Evolutionary conservation across 768 basidiomycete genomes (phyloP).

Genomic region (Amanita polypyramis): DNA sequence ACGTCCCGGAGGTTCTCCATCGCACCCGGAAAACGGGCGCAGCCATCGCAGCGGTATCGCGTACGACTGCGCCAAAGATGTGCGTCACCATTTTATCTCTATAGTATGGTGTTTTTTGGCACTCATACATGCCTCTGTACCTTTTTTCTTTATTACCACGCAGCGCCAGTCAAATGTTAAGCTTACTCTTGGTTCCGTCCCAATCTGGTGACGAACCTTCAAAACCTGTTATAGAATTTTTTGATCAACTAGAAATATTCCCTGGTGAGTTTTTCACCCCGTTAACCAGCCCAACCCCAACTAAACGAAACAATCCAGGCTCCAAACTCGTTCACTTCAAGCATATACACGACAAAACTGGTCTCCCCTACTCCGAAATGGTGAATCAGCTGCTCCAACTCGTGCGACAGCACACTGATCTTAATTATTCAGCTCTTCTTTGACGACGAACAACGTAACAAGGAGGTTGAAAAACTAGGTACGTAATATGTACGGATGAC

Average conservation of each 20-base stretch:
- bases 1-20: conserved; percentile 68
- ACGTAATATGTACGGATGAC: conserved; percentile 6
- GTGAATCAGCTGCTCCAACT: conserved; percentile 20
- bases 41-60: conserved; percentile 59
- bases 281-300: not conserved
- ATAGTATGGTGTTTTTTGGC: not conserved
- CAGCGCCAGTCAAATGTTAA: conserved; percentile 73
- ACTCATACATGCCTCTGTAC: not conserved
- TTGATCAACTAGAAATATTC: conserved; percentile 68
- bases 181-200: conserved; percentile 43
- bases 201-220: conserved; percentile 21
- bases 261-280: conserved; percentile 32
- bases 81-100: conserved; percentile 24
- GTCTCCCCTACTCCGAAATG: conserved; percentile 75
- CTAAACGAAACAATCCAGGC: conserved; percentile 29
- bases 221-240: conserved; percentile 45
- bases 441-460: conserved; percentile 59
- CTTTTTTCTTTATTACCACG: too few species aligned
- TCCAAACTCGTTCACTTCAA: conserved; percentile 81
- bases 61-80: conserved; percentile 62
- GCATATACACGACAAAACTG: conserved; percentile 59
- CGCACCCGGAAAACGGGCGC: conserved; percentile 38
- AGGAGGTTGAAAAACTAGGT: conserved; percentile 55
- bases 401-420: not conserved
- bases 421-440: conserved; percentile 42